Evolutionary conservation across 2,329 filamentous ascomycete genomes (phyloP), one percentile per base, ranked within the genome.

Genomic region (Aurifilum marmelostoma): DNA sequence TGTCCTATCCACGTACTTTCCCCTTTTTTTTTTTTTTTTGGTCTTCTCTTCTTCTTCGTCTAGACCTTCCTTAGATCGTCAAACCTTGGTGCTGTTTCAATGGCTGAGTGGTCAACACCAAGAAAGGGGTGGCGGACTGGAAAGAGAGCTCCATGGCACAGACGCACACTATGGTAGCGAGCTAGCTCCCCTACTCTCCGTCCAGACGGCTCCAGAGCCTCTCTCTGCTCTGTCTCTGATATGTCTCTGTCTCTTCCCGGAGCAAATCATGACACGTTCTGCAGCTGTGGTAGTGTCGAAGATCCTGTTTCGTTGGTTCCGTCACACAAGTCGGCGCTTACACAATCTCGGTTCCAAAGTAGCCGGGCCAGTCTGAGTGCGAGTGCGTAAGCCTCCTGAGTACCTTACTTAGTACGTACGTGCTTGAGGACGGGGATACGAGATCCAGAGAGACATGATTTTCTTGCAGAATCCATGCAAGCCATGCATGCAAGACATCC

Each of bases 291-390:
- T 58, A 47, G 58, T 67, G 29, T 56, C 34, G 59, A 12, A 24
- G 29, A 41, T 6, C 18, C 24, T 11, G 43, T 47, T 56, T 47
- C n/a, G 65, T 27, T 37, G 56, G 65, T 47, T 34, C 32, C 47
- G 59, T 67, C 65, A 67, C 65, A 63, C 34, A 54, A 41, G 37
- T 32, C 65, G 52, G 65, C 65, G 65, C 59, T 63, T 67, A 67
- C 18, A 56, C 58, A 56, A 67, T 65, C 6, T 59, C 37, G 54
- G 52, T 21, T 58, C 24, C 32, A 34, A 37, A 41, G 6, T 59
- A 16, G 27, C 29, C 27, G 37, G 3, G 7, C 34, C 21, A 8
- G 41, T 47, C 16, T 21, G 16, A 1, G 18, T 47, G 43, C 2
- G 43, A 21, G 16, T 61, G 39, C 29, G 12, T 16, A n/a, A n/a